Conservation (phyloP, 768 basidiomycete species). For the Mycena polygramma region DNA sequence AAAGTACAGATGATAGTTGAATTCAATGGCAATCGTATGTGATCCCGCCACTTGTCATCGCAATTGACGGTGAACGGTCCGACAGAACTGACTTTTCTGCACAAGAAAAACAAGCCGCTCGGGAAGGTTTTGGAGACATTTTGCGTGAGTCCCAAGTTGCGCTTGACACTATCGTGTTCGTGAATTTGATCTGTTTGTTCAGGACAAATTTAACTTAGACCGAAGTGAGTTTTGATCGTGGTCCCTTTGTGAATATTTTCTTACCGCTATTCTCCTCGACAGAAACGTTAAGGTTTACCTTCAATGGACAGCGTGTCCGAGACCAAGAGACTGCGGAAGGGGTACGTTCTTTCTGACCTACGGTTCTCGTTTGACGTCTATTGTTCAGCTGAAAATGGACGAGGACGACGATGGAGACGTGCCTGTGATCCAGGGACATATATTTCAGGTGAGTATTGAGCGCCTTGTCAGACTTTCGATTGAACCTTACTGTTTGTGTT, state of each 20-base stretch:
- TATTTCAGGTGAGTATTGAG: conserved; percentile 6
- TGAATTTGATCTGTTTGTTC: not conserved
- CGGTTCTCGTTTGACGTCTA: not conserved
- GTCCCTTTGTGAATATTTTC: no score
- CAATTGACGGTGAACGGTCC: not conserved
- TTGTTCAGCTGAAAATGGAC: conserved; percentile 15
- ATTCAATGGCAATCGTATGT: conserved; percentile 8
- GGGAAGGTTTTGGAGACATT: conserved; percentile 5
- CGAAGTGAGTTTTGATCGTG: conserved; percentile 2
- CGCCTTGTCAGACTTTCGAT: no score
- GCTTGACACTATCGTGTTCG: not conserved
- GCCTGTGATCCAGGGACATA: conserved; percentile 7
- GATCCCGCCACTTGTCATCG: no score
- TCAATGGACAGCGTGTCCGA: not conserved
- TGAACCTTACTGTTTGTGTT: not conserved
- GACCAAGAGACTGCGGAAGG: not conserved
- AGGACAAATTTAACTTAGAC: conserved; percentile 16
- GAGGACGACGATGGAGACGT: conserved; percentile 7
- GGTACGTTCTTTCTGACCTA: not conserved
- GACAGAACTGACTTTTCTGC: conserved; percentile 10
- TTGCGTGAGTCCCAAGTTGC: conserved; percentile 1
- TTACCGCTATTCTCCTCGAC: not conserved
- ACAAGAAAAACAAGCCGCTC: conserved; percentile 21
- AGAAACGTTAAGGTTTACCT: conserved; percentile 11
- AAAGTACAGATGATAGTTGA: conserved; percentile 5